Evolutionary conservation across 2,329 filamentous ascomycete species (phyloP), one percentile per base, ranked within the genome.

Genomic region (Cercospora sp.): DNA sequence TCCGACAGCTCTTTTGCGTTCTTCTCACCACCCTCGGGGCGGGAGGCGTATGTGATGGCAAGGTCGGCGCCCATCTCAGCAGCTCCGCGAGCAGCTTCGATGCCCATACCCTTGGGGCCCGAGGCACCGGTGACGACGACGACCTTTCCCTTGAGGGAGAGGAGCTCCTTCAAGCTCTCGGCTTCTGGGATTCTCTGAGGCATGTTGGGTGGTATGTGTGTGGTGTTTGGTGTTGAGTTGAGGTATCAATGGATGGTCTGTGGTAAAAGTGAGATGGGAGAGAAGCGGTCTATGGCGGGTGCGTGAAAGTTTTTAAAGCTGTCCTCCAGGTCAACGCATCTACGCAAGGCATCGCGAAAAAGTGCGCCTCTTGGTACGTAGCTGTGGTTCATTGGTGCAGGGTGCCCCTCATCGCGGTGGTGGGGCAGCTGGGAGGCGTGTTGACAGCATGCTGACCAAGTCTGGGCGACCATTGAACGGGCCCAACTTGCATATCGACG

Each of bases 21-120:
- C 83, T 88, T 87, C 81, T 89, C 84, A 68, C 86, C 88, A 60
- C 88, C 88, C 67, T 86, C 81, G 1, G 85, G 80, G 60, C 87
- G 86, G 13, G 87, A 88, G 69, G 87, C 79, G 81, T 90, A 90
- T 73, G 91, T 94, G 79, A 90, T 85, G 77, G 87, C 88, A 40
- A 90, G 78, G 78, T 89, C 83, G 74, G 87, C 87, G 64, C 87
- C 87, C 81, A 87, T 87, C 79, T 90, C 87, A 69, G 87, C 87
- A 76, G 85, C 87, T 72, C 87, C 87, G 61, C 87, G 87, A 60
- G 88, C 88, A 68, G 87, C 88, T 78, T 89, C 88, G 68, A 88
- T 89, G 68, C 88, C 88, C 82, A 90, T 90, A 65, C 88, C 88
- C 68, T 86, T 87, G 65, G 91, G 86, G 9, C 88, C 88, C 53